phyloP scores from a whole-genome alignment of 164 flowering plant genomes.

The Dillenia turbinata region DNA sequence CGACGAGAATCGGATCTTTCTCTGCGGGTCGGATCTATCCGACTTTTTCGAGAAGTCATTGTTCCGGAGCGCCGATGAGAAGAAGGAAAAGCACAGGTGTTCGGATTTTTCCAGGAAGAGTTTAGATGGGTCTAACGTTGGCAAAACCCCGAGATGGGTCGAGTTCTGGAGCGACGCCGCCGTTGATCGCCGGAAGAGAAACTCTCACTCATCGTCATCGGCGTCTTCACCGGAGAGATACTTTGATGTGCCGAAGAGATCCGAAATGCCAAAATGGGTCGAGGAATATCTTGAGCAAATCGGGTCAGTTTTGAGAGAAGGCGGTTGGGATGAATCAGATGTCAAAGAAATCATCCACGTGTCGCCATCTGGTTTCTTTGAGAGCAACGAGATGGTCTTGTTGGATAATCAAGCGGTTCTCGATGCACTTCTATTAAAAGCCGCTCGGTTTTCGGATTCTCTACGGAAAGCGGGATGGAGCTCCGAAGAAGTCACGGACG shows the following conservation, averaged over 20 bases:
- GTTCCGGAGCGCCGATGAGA: conserved; percentile 31
- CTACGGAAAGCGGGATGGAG: conserved; percentile 92
- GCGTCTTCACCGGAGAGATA: conserved; percentile 61
- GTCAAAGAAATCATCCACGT: conserved; percentile 66
- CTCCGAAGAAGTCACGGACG: conserved; percentile 87
- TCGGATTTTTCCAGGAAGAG: conserved; percentile 49
- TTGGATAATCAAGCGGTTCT: conserved; percentile 71
- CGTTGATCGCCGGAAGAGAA: conserved; percentile 53
- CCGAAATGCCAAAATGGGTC: conserved; percentile 68
- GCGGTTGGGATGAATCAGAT: conserved; percentile 94
- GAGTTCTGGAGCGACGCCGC: conserved; percentile 99
- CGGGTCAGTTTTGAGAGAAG: conserved; percentile 66
- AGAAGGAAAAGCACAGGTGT: conserved; percentile 31
- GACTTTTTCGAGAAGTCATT: conserved; percentile 80
- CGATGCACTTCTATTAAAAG: conserved; percentile 70
- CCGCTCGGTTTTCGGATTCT: conserved; percentile 69
- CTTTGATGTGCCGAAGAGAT: conserved; percentile 38
- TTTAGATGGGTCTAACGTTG: conserved; percentile 39
- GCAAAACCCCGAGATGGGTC: conserved; percentile 80
- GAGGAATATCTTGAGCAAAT: conserved; percentile 61
- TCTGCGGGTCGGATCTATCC: conserved; percentile 79
- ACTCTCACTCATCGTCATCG: conserved; percentile 45
- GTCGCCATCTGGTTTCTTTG: conserved; percentile 65
- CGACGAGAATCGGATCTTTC: conserved; percentile 69
- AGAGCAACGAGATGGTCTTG: conserved; percentile 60